Conservation (phyloP, 2,329 filamentous ascomycete species). For the Fusarium scirpi region DNA sequence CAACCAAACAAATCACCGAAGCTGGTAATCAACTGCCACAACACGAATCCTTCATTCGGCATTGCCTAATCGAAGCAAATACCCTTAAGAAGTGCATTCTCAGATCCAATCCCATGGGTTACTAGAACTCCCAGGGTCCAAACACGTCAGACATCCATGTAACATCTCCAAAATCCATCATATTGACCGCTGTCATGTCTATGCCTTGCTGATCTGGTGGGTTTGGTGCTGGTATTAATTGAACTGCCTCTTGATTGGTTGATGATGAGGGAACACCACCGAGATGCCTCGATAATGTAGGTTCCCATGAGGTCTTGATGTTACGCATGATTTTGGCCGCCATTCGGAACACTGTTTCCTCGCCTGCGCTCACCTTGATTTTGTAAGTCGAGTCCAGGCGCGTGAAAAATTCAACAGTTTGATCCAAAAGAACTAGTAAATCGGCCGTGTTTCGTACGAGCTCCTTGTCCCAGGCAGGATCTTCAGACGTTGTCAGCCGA, state of each 20-base stretch:
- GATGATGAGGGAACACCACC: slow-evolving; percentile 48
- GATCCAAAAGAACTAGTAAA: slow-evolving; percentile 52
- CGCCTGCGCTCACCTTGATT: slow-evolving; percentile 45
- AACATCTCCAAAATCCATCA: slow-evolving; percentile 52
- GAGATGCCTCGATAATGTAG: slow-evolving; percentile 48
- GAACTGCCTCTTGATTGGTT: slow-evolving; percentile 42
- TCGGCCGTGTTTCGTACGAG: slow-evolving; percentile 53
- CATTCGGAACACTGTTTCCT: slow-evolving; percentile 51
- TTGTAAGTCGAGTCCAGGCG: slow-evolving; percentile 46
- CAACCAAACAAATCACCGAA: neutral
- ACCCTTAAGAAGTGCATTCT: neutral
- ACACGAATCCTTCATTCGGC: neutral
- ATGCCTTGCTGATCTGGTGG: slow-evolving; percentile 23
- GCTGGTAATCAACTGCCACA: neutral
- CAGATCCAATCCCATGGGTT: neutral
- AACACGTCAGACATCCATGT: slow-evolving; percentile 56
- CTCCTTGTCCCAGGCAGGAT: slow-evolving; percentile 57
- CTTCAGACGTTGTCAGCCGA: slow-evolving; percentile 55
- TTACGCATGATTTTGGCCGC: slow-evolving; percentile 53
- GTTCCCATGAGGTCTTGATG: slow-evolving; percentile 53
- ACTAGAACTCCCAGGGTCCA: slow-evolving; percentile 53
- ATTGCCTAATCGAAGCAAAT: slow-evolving; percentile 1
- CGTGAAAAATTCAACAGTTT: slow-evolving; percentile 50
- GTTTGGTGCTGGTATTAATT: slow-evolving; percentile 26
- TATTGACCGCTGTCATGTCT: slow-evolving; percentile 39